These are phyloP conservation scores for Cyberlindnera nakhonratchasimensis DNA, from an alignment of 805 yeast genomes.

Conservation along the genomic window DNA sequence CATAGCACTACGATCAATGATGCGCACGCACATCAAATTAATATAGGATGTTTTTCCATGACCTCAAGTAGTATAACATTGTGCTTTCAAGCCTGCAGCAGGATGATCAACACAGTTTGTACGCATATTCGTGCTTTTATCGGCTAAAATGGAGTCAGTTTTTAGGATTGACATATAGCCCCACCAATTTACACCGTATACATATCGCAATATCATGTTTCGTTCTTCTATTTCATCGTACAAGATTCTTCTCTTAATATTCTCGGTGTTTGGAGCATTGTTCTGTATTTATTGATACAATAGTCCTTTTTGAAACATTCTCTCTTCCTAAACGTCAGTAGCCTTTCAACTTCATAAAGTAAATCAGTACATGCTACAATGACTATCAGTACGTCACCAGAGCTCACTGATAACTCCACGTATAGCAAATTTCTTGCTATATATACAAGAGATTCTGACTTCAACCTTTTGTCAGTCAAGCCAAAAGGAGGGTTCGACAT, in stretches of 20 bases:
- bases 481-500: conserved; percentile 34
- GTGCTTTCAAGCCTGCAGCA: background rate
- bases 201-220: too few species aligned
- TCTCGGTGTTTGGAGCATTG: background rate
- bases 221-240: background rate
- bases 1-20: background rate
- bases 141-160: too few species aligned
- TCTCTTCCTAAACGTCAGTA: too few species aligned
- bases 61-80: too few species aligned
- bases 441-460: conserved; percentile 31
- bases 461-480: conserved; percentile 26
- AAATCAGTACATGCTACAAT: background rate
- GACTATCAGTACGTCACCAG: conserved; percentile 2
- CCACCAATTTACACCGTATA: too few species aligned
- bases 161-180: background rate
- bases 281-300: background rate
- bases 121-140: too few species aligned
- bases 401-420: conserved; percentile 31
- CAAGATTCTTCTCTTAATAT: background rate
- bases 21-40: background rate
- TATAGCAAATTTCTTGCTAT: conserved; percentile 38
- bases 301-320: too few species aligned
- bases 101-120: too few species aligned
- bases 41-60: too few species aligned
- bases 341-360: background rate